Base-by-base conservation (phyloP, 352 stramenopile species). In the Phytophthora foliorum region DNA sequence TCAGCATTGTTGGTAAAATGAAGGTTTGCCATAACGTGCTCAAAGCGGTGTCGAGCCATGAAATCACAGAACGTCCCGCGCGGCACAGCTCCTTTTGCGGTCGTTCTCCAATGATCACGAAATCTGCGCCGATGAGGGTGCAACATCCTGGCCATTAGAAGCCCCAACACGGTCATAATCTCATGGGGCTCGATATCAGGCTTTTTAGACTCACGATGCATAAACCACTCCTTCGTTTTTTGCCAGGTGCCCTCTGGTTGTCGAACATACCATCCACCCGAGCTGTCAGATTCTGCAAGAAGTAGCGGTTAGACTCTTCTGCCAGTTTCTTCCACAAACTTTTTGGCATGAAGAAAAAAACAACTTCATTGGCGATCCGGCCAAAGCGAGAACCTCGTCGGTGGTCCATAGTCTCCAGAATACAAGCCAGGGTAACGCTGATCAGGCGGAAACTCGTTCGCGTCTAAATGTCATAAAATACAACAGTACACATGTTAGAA, bases 1-100 rank as follows among this genome's bases (percentile, higher is more conserved):
- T 62, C 50, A 10, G 42, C 41, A 19, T 69, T 69, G 34, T 69
- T 51, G 1, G 51, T 63, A 9, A 71, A 62, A 22, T 71, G 63
- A 14, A 71, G 21, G 14, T 66, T 61, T 0, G 46, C 2, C 49
- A 71, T 57, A 8, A 66, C 52, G 10, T 53, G 59, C 5, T 36
- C 16, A 29, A 73, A 73, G 1, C 57, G 42, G 17, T 73, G 42
- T 0, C 49, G 57, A 4, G 48, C 2, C 57, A 72, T 59, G 14
- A 36, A 72, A 4, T 44, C 29, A 10, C 21, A 50, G 22, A 67
- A 72, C 4, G 42, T 63, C 4, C 63, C 64, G 3, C 49, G 6
- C 3, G 65, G 4, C 2, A 73, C 45, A 39, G 53, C 53, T 9
- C 53, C 62, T 2, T 19, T 19, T 19, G 38, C 6, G 7, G 5